phyloP scores from a whole-genome alignment of 257 asterid genomes.

The Nicotiana noctiflora region DNA sequence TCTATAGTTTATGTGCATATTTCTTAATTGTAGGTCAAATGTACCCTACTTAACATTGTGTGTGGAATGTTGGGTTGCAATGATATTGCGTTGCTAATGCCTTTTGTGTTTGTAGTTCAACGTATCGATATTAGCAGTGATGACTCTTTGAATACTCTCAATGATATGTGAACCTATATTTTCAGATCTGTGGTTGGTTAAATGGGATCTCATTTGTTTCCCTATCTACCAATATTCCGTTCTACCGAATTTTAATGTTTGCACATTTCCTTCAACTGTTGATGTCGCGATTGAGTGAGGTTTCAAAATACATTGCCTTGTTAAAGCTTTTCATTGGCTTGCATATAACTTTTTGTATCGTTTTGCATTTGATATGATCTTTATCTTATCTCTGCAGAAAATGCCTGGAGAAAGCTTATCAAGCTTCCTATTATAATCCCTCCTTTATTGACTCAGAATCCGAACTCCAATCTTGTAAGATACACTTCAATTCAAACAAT shows the following conservation, averaged over 20 bases:
- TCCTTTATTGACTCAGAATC: neutral
- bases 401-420: neutral
- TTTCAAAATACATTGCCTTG: neutral
- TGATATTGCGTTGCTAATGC: neutral
- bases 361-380: neutral
- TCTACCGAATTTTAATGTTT: neutral
- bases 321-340: neutral
- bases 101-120: slow-evolving; percentile 32
- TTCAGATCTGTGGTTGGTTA: slow-evolving; percentile 24
- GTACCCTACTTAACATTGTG: neutral
- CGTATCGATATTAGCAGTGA: slow-evolving; percentile 34
- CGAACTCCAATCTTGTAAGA: neutral
- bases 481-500: neutral
- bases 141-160: slow-evolving; percentile 28
- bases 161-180: slow-evolving; percentile 36
- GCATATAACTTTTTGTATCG: neutral
- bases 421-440: neutral
- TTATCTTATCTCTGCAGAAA: slow-evolving; percentile 1
- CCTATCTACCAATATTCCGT: neutral
- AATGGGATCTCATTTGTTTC: neutral
- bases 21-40: neutral
- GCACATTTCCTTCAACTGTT: neutral
- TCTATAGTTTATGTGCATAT: neutral
- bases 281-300: neutral
- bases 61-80: neutral